Base-by-base conservation (phyloP, 768 basidiomycete genomes). In the Saitozyma sp. region DNA sequence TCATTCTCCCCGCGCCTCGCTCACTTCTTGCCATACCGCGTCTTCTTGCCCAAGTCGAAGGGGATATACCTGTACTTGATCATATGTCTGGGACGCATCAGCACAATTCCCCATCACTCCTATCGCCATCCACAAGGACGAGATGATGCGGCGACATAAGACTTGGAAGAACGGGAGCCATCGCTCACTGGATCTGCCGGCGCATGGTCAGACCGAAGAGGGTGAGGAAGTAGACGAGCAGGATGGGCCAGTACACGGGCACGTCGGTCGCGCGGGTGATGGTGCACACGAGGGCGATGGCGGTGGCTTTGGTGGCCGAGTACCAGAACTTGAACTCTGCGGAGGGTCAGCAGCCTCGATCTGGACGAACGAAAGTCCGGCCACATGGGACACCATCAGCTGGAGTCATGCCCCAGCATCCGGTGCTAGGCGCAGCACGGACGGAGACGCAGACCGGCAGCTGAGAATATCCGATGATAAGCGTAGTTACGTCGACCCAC, bases 231-330 rank as follows among this genome's bases (percentile, higher is more conserved):
- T 99, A 99, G 61, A 97, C 83, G 70, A 98, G 87, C 58, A 99
- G 86, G 80, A 99, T 98, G 8, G 96, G 96, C 94, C 96, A 98
- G 82, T 96, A 98, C 20, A 98, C 96, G 8, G 96, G 95, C 19
- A 99, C 89, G 78, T 98, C 94, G 69, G 96, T 95, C 42, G 88
- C 82, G 51, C 89, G 84, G 29, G 91, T 94, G 59, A 88, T 82
- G 2, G 96, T 91, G 78, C 89, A 89, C 58, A 88, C 80, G 48
- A 95, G 72, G 6, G 92, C 89, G 56, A 99, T 76, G 19, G 89
- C n/a, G 29, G 90, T 89, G 10, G 95, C 92, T 51, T 90, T 88
- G 7, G 93, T 98, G 1, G 92, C 84, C 6, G 92, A 91, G 50
- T 97, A 84, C 95, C 94, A 80, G 71, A 80, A 80, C 64, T 80